Base-by-base conservation (phyloP, 2,329 filamentous ascomycete species). In the Fusarium fujikuroi region DNA sequence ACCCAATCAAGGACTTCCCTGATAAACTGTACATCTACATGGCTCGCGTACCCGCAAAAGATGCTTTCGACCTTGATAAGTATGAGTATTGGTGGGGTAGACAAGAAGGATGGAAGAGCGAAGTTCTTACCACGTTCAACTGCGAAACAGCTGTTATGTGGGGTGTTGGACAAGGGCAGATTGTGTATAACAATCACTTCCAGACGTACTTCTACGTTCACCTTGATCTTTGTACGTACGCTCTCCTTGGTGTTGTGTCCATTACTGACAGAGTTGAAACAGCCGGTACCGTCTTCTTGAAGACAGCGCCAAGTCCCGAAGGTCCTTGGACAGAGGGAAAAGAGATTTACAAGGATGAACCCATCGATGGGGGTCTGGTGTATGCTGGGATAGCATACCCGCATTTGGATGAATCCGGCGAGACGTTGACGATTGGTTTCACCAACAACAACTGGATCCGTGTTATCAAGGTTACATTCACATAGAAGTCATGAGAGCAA, bases 71-170 rank as follows among this genome's bases (percentile, higher is more conserved):
- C 14, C 64, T 83, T 11, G 54, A 43, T 18, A 79, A 77, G 53
- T 84, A 85, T 43, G 77, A 84, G 70, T 84, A 85, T 62, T 84
- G 80, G 80, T 84, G 82, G 82, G 83, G 83, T 1, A 75, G 76
- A 5, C 67, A 78, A 18, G 73, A 77, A 23, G 81, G 83, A 4
- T 84, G 83, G 83, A 83, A 77, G 68, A 63, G 59, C 0, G 76
- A 80, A 21, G 71, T 79, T 6, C 63, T 84, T 32, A 79, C 72
- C 0, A 69, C 66, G 34, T 83, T 83, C 39, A 78, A 74, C 2
- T 63, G 78, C 2, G 79, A 83, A 68, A 84, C 81, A 15, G 82
- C 83, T 4, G 80, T 82, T 0, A 78, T 82, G 77, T 83, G 81
- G 81, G 79, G 77, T 11, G 77, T 76, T 16, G 82, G 82, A 0